Base-by-base conservation (phyloP, 73 alveolate species). In the Stentor roeselii region DNA sequence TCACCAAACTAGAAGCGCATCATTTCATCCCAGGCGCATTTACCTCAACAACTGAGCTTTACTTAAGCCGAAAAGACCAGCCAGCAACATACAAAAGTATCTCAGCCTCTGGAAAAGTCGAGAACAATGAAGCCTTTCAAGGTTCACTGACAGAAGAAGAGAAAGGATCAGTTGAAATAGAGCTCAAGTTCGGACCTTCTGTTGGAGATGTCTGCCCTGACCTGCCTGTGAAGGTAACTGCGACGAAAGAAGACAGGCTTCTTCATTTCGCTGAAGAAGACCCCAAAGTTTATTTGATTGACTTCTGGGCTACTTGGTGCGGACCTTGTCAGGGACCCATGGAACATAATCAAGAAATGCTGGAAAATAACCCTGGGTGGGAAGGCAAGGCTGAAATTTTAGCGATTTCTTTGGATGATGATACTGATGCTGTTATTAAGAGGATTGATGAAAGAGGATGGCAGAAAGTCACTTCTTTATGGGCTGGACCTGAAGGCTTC, bases 291-390 rank as follows among this genome's bases (percentile, higher is more conserved):
- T 37, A 59, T 40, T 83, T 88, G 3, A 78, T 88, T 39, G 94
- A 88, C 42, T 88, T 88, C 89, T 88, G 94, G 94, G 94, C 94
- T 3, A 88, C 94, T 0, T 88, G 94, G 94, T 88, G 94, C 59
- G 89, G 89, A 4, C 94, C 94, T 21, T 88, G 94, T 87, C 86
- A 88, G 59, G 82, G 39, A 2, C 94, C 94, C 6, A 88, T 88
- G 94, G 88, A 85, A 21, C 94, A 88, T 86, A 88, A 88, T 78
- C 78, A 88, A 60, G 89, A 88, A 11, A 88, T 88, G 94, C 91
- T 85, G 14, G 89, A 39, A 31, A 41, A 76, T 27, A 3, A 86
- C 42, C 86, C 61, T 3, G 67, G 31, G 27, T 88, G 94, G 94
- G 89, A 82, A 36, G 94, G 89, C 76, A 86, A 86, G 30, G 91